Evolutionary conservation across 345 rosid species (phyloP), one percentile per base, ranked within the genome.

Genomic region (Syzygium oleosum): DNA sequence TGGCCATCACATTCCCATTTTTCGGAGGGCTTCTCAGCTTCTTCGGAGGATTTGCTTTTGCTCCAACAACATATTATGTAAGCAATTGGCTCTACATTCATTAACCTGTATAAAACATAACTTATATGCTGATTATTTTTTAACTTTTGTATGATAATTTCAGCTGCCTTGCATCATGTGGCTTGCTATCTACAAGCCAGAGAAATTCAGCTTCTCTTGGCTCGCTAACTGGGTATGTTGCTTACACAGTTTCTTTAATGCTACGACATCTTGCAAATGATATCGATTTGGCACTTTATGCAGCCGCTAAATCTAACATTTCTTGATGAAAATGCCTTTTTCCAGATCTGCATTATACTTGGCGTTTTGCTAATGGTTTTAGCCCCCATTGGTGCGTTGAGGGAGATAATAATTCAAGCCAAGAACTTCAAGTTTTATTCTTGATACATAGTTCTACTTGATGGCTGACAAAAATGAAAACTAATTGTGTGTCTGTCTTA

Each of bases 151-250:
- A 53, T 51, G 21, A 56, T 34, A 25, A 58, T 54, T 16, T 14
- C 92, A 96, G 98, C 94, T 96, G 43, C 98, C 98, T 53, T 94
- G 96, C 95, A 91, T 95, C 88, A 94, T 96, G 21, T 96, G 97
- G 97, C 95, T 96, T 41, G 84, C 87, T 68, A 65, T 95, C 89
- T 89, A 86, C 92, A 96, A 96, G 87, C 98, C 98, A 43, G 93
- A 88, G 90, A 94, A 51, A 88, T 96, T 94, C 89, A 84, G 97
- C 91, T 88, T 93, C 27, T 94, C 97, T 15, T 94, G 98, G 98
- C 27, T 87, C 21, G 27, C 87, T 9, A 96, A 95, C 86, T 95
- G 97, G 98, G 98, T 94, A 91, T 25, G 91, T 86, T 29, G 27
- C 9, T 13, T 14, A 85, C 8, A 23, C n/a, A 7, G 51, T 78